Evolutionary conservation across 495 filamentous ascomycete species (phyloP), one percentile per base, ranked within the genome.

Genomic region (Paragyromitra xinjiangensis): DNA sequence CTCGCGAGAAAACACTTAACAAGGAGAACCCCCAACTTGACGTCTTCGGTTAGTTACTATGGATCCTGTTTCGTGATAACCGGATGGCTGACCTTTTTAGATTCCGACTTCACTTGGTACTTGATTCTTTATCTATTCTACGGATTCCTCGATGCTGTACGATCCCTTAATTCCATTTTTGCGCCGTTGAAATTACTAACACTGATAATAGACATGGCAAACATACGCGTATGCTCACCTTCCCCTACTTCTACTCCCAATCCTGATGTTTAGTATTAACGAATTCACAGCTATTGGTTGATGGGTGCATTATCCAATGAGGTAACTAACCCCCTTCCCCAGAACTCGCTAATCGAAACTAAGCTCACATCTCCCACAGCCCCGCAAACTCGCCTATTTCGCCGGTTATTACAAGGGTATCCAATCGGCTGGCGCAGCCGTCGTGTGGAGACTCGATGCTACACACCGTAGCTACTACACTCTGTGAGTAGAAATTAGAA

Each of bases 361-460:
- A 9, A 58, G 16, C 62, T 73, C 0, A 73, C 48, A 26, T 16
- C 19, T 2, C 1, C 6, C 26, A 4, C 29, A 73, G 59, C 89
- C 91, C 75, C 92, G 94, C 81, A 96, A 94, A 81, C 87, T 95
- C 24, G 95, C 95, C 85, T 97, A 97, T 86, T 92, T 95, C 80
- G 90, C 93, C 42, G 95, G 95, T 67, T 97, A 95, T 87, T 97
- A 97, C 88, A 97, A 97, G 82, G 93, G 93, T n/a, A 92, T 98
- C 79, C 95, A 98, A 84, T 95, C 93, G 39, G 94, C 93, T n/a
- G 95, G 94, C 74, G 90, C 90, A 6, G 94, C 94, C n/a, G 88
- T 95, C 61, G 92, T 92, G 81, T 97, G 92, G 92, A 87, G 91
- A 3, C 81, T 94, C 80, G 94, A 97, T 74, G 89, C 88, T 22